These are phyloP conservation scores for Ramaria rubella DNA, from an alignment of 768 basidiomycete species.

Conservation along the genomic window DNA sequence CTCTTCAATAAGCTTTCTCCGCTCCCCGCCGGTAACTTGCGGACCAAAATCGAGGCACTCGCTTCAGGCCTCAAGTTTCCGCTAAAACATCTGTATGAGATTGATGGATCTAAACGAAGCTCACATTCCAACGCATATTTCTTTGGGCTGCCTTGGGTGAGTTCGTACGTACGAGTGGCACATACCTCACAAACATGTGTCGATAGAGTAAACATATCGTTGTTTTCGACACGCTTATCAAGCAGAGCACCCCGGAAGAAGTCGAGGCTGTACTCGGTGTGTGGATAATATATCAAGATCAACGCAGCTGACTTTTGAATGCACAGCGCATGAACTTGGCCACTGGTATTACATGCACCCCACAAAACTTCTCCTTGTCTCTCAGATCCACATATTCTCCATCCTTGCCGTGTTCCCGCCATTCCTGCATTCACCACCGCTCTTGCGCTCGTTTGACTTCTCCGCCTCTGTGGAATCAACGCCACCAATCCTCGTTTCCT, in stretches of 20 bases:
- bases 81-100: conserved; percentile 89
- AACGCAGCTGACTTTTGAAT: conserved; percentile 3
- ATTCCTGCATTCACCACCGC: conserved; percentile 73
- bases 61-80: conserved; percentile 86
- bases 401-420: conserved; percentile 87
- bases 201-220: conserved; percentile 85
- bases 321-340: conserved; percentile 83
- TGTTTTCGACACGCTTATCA: conserved; percentile 95
- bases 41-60: conserved; percentile 68
- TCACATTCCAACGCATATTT: conserved; percentile 98
- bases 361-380: conserved; percentile 78
- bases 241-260: conserved; percentile 83
- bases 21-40: conserved; percentile 68
- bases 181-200: neutral
- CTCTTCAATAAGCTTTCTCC: conserved; percentile 97
- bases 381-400: conserved; percentile 82
- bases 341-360: conserved; percentile 95
- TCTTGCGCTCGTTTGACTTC: conserved; percentile 80
- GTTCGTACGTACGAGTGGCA: neutral
- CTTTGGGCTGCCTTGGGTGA: conserved; percentile 91
- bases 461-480: conserved; percentile 50
- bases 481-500: conserved; percentile 79
- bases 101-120: conserved; percentile 93
- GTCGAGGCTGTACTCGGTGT: conserved; percentile 89
- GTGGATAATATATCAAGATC: conserved; percentile 12